Base-by-base conservation (phyloP, 495 filamentous ascomycete species). In the Daldinia decipiens region DNA sequence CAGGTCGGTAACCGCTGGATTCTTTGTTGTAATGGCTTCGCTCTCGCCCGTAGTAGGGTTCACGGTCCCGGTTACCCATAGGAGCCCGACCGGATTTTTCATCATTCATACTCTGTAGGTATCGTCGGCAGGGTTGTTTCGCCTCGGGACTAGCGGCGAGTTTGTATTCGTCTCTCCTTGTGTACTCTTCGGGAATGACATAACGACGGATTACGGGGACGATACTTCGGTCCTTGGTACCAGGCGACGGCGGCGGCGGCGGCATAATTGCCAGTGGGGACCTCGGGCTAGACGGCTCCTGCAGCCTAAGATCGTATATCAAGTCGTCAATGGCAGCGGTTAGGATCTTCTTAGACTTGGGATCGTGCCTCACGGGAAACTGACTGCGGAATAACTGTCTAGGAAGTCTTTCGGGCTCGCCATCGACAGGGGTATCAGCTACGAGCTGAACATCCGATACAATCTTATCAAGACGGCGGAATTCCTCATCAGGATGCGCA, bases 401-500 rank as follows among this genome's bases (percentile, higher is more conserved):
- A 5, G 92, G 93, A 52, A 95, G 92, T 7, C 91, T 83, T 73
- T 95, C 92, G 56, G 85, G 88, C 68, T 82, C 87, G 65, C 92
- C 85, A 67, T 93, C 91, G 4, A 88, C 85, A 50, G 89, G 57
- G 53, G 78, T 76, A 2, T 75, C 80, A 71, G 87, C 88, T n/a
- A 70, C 61, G 74, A 97, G 91, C 1, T 92, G 91, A 84, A 95
- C 89, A 57, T 89, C 85, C 4, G 87, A 74, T 2, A 94, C 87
- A 9, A 93, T 88, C 64, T 89, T 92, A 47, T 89, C 86, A 0
- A 98, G 80, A 5, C 95, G 87, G 50, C 87, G 83, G 65, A 88
- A 89, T 79, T 98, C 95, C 51, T 87, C 85, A 38, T 93, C 88
- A 2, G 95, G 94, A 70, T 93, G 85, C 13, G 92, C 90, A 71